Evolutionary conservation across 23 red algal species (phyloP).

Genomic region (Pyropia haitanensis): DNA sequence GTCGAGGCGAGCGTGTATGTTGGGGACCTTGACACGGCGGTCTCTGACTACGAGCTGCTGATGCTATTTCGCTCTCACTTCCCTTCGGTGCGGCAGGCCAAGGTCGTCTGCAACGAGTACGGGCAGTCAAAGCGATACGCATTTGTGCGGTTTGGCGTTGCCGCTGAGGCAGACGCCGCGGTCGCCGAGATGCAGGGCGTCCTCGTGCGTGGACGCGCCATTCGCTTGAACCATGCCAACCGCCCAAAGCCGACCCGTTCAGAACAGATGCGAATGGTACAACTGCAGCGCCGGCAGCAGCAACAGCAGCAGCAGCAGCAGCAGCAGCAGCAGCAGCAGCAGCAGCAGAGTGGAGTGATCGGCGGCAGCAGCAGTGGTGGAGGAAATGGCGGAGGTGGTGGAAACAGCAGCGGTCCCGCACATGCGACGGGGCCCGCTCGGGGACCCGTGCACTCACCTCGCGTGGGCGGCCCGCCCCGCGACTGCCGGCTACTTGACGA

Average conservation of each 20-base stretch:
- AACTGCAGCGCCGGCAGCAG: no score
- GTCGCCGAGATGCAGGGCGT: constrained; percentile 64
- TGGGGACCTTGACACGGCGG: constrained; percentile 47
- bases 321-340: no score
- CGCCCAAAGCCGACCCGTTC: neutral
- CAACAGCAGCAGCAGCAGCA: no score
- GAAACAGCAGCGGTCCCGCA: no score
- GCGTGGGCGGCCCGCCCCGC: no score
- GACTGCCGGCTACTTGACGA: no score
- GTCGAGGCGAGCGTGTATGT: constrained; percentile 73
- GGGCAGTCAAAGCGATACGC: constrained; percentile 54
- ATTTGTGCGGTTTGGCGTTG: constrained; percentile 52
- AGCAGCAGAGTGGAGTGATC: no score
- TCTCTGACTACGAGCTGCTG: constrained; percentile 71
- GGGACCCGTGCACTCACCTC: no score
- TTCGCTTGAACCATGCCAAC: constrained; percentile 1
- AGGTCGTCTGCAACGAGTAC: constrained; percentile 77
- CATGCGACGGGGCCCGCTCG: no score
- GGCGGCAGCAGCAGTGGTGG: no score
- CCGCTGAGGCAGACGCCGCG: constrained; percentile 49
- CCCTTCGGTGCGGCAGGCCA: constrained; percentile 60
- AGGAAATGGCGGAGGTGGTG: no score
- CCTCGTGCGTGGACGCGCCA: neutral
- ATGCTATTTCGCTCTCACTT: constrained; percentile 54
- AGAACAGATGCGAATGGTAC: neutral